Conservation (phyloP, 2,329 filamentous ascomycete species). For the Verticillium tricorpus region DNA sequence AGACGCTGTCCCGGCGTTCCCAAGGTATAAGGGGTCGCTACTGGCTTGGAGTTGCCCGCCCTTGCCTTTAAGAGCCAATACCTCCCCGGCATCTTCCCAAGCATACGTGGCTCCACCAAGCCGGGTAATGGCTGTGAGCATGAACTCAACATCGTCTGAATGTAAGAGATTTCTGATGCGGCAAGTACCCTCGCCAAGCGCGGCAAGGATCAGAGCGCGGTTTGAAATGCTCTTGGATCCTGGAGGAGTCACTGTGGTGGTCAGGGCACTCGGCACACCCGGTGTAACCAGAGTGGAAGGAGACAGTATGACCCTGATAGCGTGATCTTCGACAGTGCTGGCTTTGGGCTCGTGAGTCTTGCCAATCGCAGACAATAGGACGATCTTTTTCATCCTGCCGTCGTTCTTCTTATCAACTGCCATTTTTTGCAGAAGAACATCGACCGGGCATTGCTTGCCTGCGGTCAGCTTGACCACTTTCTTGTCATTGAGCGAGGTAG, state of each 20-base stretch:
- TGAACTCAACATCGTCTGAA: conserved; percentile 95
- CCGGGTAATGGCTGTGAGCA: conserved; percentile 85
- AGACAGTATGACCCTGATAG: conserved; percentile 79
- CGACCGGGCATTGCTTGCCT: conserved; percentile 81
- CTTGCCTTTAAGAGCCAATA: conserved; percentile 83
- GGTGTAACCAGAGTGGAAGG: conserved; percentile 71
- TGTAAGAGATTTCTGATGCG: conserved; percentile 89
- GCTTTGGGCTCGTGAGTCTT: conserved; percentile 83
- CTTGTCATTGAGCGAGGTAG: conserved; percentile 79
- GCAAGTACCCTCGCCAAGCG: conserved; percentile 80
- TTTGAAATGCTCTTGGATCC: conserved; percentile 99
- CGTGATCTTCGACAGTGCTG: conserved; percentile 79
- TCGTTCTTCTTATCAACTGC: conserved; percentile 99
- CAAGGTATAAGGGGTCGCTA: conserved; percentile 76
- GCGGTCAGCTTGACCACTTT: conserved; percentile 77
- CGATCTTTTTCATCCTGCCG: conserved; percentile 91
- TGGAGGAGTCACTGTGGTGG: conserved; percentile 77
- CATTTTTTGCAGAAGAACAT: conserved; percentile 87
- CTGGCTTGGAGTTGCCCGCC: conserved; percentile 81
- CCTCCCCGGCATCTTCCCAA: conserved; percentile 93
- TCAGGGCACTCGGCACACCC: conserved; percentile 60
- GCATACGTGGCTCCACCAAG: conserved; percentile 83
- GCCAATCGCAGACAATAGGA: conserved; percentile 85
- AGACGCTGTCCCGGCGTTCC: conserved; percentile 94
- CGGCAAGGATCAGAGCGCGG: conserved; percentile 87